Evolutionary conservation across 179 eudicot genomes (phyloP).

Genomic region (Actinidia arguta): DNA sequence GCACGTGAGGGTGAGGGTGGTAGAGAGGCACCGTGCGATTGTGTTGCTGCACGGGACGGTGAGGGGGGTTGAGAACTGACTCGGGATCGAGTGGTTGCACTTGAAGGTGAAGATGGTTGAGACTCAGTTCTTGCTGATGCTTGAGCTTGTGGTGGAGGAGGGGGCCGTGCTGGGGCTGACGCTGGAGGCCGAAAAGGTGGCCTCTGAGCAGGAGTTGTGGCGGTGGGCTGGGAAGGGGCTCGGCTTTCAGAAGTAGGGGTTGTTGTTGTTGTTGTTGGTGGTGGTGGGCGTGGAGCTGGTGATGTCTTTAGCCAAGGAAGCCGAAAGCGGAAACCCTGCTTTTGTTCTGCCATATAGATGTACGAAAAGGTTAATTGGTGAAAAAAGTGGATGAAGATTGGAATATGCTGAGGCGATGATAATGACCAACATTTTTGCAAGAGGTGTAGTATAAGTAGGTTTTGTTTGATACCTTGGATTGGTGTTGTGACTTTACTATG

Average conservation of each 20-base stretch:
- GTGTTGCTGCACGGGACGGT: slow-evolving; percentile 29
- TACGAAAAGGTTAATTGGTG: slow-evolving; percentile 4
- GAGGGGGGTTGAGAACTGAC: slow-evolving; percentile 27
- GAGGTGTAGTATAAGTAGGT: neutral
- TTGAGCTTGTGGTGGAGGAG: slow-evolving; percentile 28
- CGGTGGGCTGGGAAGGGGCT: slow-evolving; percentile 2
- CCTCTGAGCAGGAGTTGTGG: slow-evolving; percentile 23
- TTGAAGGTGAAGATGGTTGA: slow-evolving; percentile 30
- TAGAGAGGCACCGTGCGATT: slow-evolving; percentile 20
- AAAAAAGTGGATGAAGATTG: neutral
- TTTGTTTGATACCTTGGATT: slow-evolving; percentile 29
- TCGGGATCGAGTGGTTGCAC: slow-evolving; percentile 23
- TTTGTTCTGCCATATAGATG: slow-evolving; percentile 47
- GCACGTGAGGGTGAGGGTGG: slow-evolving; percentile 37
- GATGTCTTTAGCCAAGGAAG: slow-evolving; percentile 47
- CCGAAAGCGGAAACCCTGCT: slow-evolving; percentile 47
- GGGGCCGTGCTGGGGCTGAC: slow-evolving; percentile 25
- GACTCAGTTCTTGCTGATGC: slow-evolving; percentile 28
- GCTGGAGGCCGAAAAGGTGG: slow-evolving; percentile 42
- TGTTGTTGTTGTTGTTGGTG: slow-evolving; percentile 7
- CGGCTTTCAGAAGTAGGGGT: slow-evolving; percentile 11
- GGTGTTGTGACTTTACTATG: neutral
- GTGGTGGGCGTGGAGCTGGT: slow-evolving; percentile 21
- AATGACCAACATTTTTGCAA: neutral
- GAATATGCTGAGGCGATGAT: neutral